Conservation (phyloP, 257 asterid species). For the Phtheirospermum japonicum region DNA sequence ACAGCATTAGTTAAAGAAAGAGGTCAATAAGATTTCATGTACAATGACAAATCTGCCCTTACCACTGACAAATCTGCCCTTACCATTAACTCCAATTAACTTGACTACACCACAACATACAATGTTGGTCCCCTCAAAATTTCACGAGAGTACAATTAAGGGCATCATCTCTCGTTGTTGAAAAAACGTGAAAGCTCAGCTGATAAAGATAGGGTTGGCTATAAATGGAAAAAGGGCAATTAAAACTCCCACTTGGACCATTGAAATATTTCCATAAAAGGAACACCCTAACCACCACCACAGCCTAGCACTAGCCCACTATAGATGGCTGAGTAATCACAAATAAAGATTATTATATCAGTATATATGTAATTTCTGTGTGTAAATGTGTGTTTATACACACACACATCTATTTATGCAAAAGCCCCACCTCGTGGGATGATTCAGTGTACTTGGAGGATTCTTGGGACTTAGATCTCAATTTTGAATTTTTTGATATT, state of each 20-base stretch:
- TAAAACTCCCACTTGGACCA: constrained; percentile 37
- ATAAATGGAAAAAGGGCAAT: constrained; percentile 41
- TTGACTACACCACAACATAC: not conserved
- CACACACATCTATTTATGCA: not conserved
- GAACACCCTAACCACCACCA: constrained; percentile 48
- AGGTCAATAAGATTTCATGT: too few species aligned
- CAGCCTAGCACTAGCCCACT: constrained; percentile 31
- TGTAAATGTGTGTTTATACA: too few species aligned
- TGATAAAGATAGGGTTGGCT: constrained; percentile 40
- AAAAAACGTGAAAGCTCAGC: constrained; percentile 41
- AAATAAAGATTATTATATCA: too few species aligned
- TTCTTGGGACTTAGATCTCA: too few species aligned
- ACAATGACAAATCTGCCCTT: not conserved
- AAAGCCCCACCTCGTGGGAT: too few species aligned
- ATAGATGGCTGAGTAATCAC: constrained; percentile 9
- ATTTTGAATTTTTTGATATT: too few species aligned
- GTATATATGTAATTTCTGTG: too few species aligned
- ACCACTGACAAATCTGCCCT: not conserved
- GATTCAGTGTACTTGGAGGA: too few species aligned
- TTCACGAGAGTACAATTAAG: constrained; percentile 35
- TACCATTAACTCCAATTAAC: not conserved
- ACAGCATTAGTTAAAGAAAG: too few species aligned
- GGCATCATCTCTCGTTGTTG: constrained; percentile 34
- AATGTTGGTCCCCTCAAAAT: constrained; percentile 33
- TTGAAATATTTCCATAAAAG: constrained; percentile 34